Evolutionary conservation across 768 basidiomycete species (phyloP).

Genomic region (Suillus tomentosus): DNA sequence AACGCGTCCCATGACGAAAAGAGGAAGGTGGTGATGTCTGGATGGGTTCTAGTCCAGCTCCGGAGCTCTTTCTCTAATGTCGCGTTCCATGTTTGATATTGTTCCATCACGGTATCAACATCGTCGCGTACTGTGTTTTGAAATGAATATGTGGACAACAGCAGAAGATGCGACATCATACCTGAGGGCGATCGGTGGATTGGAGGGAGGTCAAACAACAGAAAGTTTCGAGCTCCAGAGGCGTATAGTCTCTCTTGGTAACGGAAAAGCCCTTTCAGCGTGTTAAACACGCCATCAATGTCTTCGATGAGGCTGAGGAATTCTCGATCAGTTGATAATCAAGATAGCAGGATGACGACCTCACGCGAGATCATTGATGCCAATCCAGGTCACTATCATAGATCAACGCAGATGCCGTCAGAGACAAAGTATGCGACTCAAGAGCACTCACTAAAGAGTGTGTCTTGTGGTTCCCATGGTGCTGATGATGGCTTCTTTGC

Average conservation of each 20-base stretch:
- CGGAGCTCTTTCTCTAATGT: conserved; percentile 33
- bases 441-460: conserved; percentile 47
- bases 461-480: conserved; percentile 42
- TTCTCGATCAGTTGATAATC: neutral
- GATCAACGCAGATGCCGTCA: conserved; percentile 1
- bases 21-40: conserved; percentile 48
- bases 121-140: neutral
- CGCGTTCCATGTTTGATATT: conserved; percentile 47
- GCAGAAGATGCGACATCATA: conserved; percentile 21
- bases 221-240: conserved; percentile 53
- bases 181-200: conserved; percentile 46
- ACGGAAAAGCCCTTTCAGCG: conserved; percentile 40
- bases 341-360: conserved; percentile 15
- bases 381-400: conserved; percentile 59
- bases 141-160: neutral
- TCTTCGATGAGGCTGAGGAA: neutral
- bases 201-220: conserved; percentile 63
- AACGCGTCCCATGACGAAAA: conserved; percentile 54
- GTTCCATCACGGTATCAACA: neutral
- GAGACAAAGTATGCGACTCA: neutral
- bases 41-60: conserved; percentile 41
- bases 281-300: conserved; percentile 20
- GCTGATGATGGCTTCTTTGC: conserved; percentile 40
- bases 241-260: conserved; percentile 52
- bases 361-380: conserved; percentile 68